Base-by-base conservation (phyloP, 2,329 filamentous ascomycete species). In the Nannizziopsis arthrosporioides region DNA sequence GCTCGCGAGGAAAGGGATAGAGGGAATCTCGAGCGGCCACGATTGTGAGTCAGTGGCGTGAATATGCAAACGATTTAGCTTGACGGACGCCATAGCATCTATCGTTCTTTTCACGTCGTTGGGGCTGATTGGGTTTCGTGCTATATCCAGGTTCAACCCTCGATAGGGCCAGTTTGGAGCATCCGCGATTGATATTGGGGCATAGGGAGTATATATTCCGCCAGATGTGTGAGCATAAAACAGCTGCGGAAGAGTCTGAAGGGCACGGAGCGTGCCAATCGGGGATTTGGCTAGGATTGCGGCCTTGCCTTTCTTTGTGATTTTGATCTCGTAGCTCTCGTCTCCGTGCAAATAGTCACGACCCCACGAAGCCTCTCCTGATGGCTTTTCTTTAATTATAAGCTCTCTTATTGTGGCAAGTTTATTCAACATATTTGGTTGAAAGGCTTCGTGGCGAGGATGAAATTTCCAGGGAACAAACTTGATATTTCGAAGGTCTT, bases 131-230 rank as follows among this genome's bases (percentile, higher is more conserved):
- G 75, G 92, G 59, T 80, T 82, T 50, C 88, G 75, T 2, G 84
- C 75, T 37, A 86, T 79, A 59, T 94, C 88, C 56, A 94, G 70
- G 57, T 92, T 81, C 46, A 94, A 65, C 10, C 88, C 87, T 39
- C 88, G 81, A 64, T 93, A 84, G 11, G 73, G 65, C 64, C 85
- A 94, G 58, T 77, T 76, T 22, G 88, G 88, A 46, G 71, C 66
- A 63, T 94, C 88, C n/a, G 66, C 64, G 58, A 94, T 85, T 0
- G 68, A 62, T 2, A 93, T 73, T 0, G 88, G 88, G 1, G 82
- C 84, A 34, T 78, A 66, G 0, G 74, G 74, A 1, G 82, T 87
- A 68, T 94, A 94, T 1, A 73, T 64, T 6, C 48, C 50, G 2
- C 40, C 45, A 6, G 39, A 47, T 12, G 59, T 59, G 44, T 61